Base-by-base conservation (phyloP, 2,329 filamentous ascomycete species). In the Sclerotinia sclerotiorum region DNA sequence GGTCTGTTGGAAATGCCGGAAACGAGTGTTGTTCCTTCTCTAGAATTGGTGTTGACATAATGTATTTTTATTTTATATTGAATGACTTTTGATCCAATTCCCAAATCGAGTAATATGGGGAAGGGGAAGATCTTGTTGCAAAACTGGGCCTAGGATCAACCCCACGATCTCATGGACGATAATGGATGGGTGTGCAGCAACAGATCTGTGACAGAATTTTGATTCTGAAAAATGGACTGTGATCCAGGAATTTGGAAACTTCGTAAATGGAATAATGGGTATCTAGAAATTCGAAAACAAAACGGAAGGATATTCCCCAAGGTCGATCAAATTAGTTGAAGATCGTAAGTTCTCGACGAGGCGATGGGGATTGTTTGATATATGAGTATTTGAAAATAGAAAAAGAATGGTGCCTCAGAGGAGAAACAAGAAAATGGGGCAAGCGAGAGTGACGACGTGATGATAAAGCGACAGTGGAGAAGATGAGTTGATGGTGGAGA, bases 1-100 rank as follows among this genome's bases (percentile, higher is more conserved):
- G 58, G 60, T 75, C 68, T 17, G 73, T 62, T 15, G 68, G 57
- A 54, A 77, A 77, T 24, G 74, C 74, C 11, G 76, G 76, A 52
- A 77, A 77, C 27, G 75, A 76, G 70, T 70, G 74, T 68, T 77
- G 74, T 17, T 75, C 76, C 65, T 74, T 74, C 56, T 77, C 76
- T 8, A 70, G 44, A 35, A 73, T 67, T 44, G 76, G 76, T 19
- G 75, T 75, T 39, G 76, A 70, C 76, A 77, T 77, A 21, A 52
- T 64, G 35, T 19, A 32, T 46, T 19, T 46, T 24, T 21, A 17
- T 21, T 24, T 35, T 10, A 19, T 56, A 6, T 19, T 13, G 13
- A 19, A 7, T 17, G 11, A 62, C 5, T 8, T 24, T 51, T 29
- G 24, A 48, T 24, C 29, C 10, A 35, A 61, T 32, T 54, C 65